Percentiles rank a stretch among this genome's conserved stretches.
phyloP scores from a whole-genome alignment of 2,329 filamentous ascomycete genomes.

The Elsinoe perseae region DNA sequence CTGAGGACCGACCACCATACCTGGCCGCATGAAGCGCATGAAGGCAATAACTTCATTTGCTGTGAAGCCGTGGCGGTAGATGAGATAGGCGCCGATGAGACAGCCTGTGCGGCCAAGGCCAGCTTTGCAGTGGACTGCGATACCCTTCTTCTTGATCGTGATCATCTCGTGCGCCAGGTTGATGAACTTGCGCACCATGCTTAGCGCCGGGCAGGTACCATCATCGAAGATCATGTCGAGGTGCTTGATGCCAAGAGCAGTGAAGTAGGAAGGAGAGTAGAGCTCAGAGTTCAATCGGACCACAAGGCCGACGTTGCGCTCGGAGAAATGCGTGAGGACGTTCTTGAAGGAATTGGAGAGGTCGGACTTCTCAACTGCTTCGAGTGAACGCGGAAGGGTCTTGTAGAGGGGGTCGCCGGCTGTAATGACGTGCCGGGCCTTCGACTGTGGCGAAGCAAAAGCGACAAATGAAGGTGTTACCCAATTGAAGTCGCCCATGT shows the following conservation, averaged over 20 bases:
- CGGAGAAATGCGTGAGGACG: slow-evolving; percentile 79
- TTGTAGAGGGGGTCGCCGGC: slow-evolving; percentile 65
- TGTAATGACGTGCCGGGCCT: slow-evolving; percentile 64
- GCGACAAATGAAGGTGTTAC: slow-evolving; percentile 90
- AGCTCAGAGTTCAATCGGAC: slow-evolving; percentile 92
- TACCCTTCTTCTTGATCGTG: slow-evolving; percentile 78
- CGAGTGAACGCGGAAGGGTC: slow-evolving; percentile 66
- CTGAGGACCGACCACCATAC: slow-evolving; percentile 97
- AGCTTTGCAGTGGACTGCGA: slow-evolving; percentile 97
- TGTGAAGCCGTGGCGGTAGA: slow-evolving; percentile 94
- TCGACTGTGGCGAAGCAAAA: slow-evolving; percentile 88
- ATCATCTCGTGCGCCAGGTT: slow-evolving; percentile 92
- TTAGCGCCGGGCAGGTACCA: slow-evolving; percentile 84
- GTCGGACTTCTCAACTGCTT: slow-evolving; percentile 56
- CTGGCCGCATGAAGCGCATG: slow-evolving; percentile 96
- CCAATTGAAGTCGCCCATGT: slow-evolving; percentile 99
- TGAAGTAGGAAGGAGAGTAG: slow-evolving; percentile 96
- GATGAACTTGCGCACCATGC: slow-evolving; percentile 89
- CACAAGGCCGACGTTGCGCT: slow-evolving; percentile 83
- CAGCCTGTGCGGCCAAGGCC: slow-evolving; percentile 92
- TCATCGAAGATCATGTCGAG: slow-evolving; percentile 99
- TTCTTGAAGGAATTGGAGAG: slow-evolving; percentile 91
- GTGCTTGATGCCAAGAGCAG: slow-evolving; percentile 87
- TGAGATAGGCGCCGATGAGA: slow-evolving; percentile 92
- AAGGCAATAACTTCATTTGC: slow-evolving; percentile 94